Conservation (phyloP, 176 grass and related monocot genomes). For the Puccinellia tenuiflora region DNA sequence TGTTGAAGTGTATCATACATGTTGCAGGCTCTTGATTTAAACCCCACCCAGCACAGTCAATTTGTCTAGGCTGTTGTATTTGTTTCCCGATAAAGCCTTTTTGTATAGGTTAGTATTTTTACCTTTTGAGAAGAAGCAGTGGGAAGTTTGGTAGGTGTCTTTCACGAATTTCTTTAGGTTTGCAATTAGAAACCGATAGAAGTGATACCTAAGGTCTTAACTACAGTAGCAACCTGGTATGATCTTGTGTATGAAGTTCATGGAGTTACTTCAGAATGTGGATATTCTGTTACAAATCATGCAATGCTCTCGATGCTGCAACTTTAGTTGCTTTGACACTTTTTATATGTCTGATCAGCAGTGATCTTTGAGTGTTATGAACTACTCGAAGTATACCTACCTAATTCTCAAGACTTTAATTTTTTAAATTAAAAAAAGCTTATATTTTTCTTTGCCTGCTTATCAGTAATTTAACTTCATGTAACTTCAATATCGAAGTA, state of each 20-base stretch:
- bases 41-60: not conserved
- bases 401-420: not conserved
- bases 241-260: not conserved
- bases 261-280: not conserved
- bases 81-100: not conserved
- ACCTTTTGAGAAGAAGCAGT: conserved; percentile 1
- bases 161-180: not conserved
- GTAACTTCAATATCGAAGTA: conserved; percentile 19
- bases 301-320: not conserved
- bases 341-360: not conserved
- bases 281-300: not conserved
- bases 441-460: not conserved
- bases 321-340: not conserved
- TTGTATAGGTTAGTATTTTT: conserved; percentile 11
- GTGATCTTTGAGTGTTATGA: not conserved
- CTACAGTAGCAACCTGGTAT: not conserved
- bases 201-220: not conserved
- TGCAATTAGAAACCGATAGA: not conserved
- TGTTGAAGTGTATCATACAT: not conserved
- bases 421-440: not conserved
- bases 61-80: not conserved
- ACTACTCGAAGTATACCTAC: not conserved
- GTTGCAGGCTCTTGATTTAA: not conserved
- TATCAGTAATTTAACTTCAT: not conserved
- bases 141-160: not conserved